Base-by-base conservation (phyloP, 2,329 filamentous ascomycete genomes). In the Bipolaris oryzae region DNA sequence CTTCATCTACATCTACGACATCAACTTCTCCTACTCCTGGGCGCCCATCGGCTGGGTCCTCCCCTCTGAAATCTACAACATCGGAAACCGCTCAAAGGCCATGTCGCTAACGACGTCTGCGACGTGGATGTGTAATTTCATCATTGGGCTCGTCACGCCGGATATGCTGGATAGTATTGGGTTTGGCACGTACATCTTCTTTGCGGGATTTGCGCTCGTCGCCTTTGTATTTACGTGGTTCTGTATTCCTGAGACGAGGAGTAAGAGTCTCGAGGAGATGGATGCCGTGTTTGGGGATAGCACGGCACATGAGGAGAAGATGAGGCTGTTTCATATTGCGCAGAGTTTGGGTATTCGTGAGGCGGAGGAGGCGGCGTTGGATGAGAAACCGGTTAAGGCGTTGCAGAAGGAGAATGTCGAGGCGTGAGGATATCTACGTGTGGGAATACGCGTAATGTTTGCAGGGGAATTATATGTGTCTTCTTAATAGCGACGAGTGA, bases 281-380 rank as follows among this genome's bases (percentile, higher is more conserved):
- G 90, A 95, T 79, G 85, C 84, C 80, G 92, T 93, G 87, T 87
- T 93, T 82, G 89, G 91, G 79, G 89, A 94, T 84, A 87, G 85
- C 35, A 90, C 84, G 6, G 89, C 90, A 41, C 85, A 89, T 60
- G 61, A 69, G 42, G 66, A 68, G 60, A 69, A 69, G 57, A 61
- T 35, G 2, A 59, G 66, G 35, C 2, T 68, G 21, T 62, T 59
- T 16, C 50, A 52, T 1, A 70, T 70, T 49, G 67, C 67, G 18
- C 51, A 57, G 21, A 61, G 61, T 33, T 23, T 70, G n/a, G 62
- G 66, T 1, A 35, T 68, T 5, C 58, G 52, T 18, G 64, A 61
- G 21, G 62, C 55, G 2, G 53, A 60, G 20, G 62, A 46, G 31
- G 60, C 55, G n/a, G 60, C 49, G 18, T 50, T 44, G 11, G 60